Conservation (phyloP, 495 filamentous ascomycete species). For the Endocarpon pusillum region DNA sequence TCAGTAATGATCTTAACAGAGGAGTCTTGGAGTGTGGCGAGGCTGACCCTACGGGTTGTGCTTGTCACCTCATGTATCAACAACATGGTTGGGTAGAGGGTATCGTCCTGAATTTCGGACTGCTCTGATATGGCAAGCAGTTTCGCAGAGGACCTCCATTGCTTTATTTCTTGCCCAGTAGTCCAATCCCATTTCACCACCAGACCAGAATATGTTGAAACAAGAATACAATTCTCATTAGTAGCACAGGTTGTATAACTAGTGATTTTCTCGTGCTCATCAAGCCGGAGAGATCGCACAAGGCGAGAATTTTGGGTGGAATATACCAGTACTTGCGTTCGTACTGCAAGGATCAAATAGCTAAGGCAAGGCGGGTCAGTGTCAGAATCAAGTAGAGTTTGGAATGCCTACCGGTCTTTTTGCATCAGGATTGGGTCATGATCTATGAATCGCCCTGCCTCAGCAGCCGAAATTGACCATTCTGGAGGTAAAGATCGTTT, state of each 20-base stretch:
- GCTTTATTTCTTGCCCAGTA: conserved; percentile 29
- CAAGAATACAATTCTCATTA: conserved; percentile 43
- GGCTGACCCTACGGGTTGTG: conserved; percentile 8
- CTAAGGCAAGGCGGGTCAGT: conserved; percentile 20
- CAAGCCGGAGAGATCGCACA: conserved; percentile 36
- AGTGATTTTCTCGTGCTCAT: conserved; percentile 20
- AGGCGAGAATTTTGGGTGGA: conserved; percentile 65
- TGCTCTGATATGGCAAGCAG: not conserved
- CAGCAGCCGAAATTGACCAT: not conserved
- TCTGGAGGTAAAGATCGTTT: too few relatives aligned
- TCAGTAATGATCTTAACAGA: too few relatives aligned
- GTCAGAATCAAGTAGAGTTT: too few relatives aligned
- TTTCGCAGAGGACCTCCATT: conserved; percentile 24
- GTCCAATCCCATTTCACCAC: conserved; percentile 68
- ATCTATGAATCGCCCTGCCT: conserved; percentile 3
- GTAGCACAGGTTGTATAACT: conserved; percentile 42
- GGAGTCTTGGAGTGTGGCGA: conserved; percentile 6
- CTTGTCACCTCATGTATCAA: conserved; percentile 5
- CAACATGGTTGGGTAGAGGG: conserved; percentile 11
- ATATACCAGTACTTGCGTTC: conserved; percentile 57
- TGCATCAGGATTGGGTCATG: not conserved
- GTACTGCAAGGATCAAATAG: conserved; percentile 48
- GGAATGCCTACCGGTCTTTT: not conserved
- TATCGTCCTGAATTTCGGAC: conserved; percentile 11
- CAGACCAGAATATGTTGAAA: conserved; percentile 45